Evolutionary conservation across 768 basidiomycete genomes (phyloP).

Genomic region (Serendipita sp.): DNA sequence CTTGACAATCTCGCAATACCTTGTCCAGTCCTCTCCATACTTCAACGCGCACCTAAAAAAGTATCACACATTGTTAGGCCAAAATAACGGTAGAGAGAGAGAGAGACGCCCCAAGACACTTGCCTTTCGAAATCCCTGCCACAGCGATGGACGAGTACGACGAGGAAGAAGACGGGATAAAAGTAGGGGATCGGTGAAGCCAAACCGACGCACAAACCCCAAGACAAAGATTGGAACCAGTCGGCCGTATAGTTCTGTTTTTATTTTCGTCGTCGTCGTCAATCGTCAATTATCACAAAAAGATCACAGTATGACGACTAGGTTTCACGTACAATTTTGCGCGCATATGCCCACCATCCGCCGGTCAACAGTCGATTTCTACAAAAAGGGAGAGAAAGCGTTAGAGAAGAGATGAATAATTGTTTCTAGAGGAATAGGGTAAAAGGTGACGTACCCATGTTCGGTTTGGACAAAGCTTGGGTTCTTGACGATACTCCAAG

Average conservation of each 20-base stretch:
- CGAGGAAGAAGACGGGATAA: slow-evolving; percentile 92
- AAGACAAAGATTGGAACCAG: slow-evolving; percentile 70
- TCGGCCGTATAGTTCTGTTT: slow-evolving; percentile 83
- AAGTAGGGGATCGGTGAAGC: slow-evolving; percentile 83
- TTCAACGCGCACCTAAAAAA: slow-evolving; percentile 37
- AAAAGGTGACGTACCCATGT: slow-evolving; percentile 46
- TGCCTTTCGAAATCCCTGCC: slow-evolving; percentile 88
- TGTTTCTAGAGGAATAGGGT: neutral
- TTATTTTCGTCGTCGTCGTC: too few species aligned
- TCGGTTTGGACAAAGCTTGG: slow-evolving; percentile 86
- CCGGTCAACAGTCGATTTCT: slow-evolving; percentile 77
- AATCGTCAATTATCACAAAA: neutral
- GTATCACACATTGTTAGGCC: neutral
- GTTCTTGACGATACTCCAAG: slow-evolving; percentile 64
- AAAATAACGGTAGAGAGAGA: too few species aligned
- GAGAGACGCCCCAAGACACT: slow-evolving; percentile 12
- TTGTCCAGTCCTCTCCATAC: slow-evolving; percentile 92
- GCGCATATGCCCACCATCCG: slow-evolving; percentile 88
- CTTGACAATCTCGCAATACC: slow-evolving; percentile 72
- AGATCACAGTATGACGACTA: neutral
- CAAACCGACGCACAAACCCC: slow-evolving; percentile 65
- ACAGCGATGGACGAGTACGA: slow-evolving; percentile 79
- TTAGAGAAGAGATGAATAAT: slow-evolving; percentile 16
- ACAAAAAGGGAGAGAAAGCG: too few species aligned
- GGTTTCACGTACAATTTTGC: slow-evolving; percentile 62